phyloP scores from a whole-genome alignment of 2,329 filamentous ascomycete genomes.

The Xylariales sp. region DNA sequence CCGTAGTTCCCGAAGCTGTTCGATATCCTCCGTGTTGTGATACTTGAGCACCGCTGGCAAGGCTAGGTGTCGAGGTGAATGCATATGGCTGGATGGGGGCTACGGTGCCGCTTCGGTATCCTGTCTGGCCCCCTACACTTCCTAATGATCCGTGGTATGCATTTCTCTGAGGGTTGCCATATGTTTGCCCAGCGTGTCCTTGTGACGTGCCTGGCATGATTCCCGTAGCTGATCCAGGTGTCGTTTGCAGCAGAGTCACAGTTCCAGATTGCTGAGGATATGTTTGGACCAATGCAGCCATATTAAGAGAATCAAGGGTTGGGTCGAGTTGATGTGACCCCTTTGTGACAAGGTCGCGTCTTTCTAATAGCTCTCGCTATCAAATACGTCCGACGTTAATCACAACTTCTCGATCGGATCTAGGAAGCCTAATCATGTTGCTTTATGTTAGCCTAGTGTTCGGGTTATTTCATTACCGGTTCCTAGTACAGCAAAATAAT shows the following conservation, averaged over 20 bases:
- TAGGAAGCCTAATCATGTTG: conserved; percentile 16
- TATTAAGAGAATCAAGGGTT: conserved; percentile 53
- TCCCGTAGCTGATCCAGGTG: conserved; percentile 72
- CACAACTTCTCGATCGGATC: conserved; percentile 16
- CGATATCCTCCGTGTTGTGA: conserved; percentile 62
- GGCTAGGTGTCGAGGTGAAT: conserved; percentile 76
- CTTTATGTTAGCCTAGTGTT: conserved; percentile 26
- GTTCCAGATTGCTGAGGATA: conserved; percentile 81
- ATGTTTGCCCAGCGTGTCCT: conserved; percentile 63
- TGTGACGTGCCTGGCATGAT: conserved; percentile 64
- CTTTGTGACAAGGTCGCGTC: conserved; percentile 37
- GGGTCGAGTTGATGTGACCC: conserved; percentile 37
- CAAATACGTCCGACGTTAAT: conserved; percentile 16
- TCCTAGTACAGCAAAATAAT: background rate
- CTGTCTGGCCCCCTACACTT: conserved; percentile 56
- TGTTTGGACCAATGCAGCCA: conserved; percentile 87
- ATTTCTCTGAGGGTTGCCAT: conserved; percentile 62
- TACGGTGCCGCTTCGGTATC: conserved; percentile 66
- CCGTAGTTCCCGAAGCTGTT: conserved; percentile 59
- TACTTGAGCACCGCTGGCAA: conserved; percentile 67
- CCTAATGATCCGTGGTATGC: conserved; percentile 63
- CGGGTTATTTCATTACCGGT: background rate
- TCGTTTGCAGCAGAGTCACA: conserved; percentile 80
- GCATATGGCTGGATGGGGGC: conserved; percentile 80
- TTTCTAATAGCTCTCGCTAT: conserved; percentile 30